Conservation (phyloP, 495 filamentous ascomycete species). For the Cudoniella acicularis region DNA sequence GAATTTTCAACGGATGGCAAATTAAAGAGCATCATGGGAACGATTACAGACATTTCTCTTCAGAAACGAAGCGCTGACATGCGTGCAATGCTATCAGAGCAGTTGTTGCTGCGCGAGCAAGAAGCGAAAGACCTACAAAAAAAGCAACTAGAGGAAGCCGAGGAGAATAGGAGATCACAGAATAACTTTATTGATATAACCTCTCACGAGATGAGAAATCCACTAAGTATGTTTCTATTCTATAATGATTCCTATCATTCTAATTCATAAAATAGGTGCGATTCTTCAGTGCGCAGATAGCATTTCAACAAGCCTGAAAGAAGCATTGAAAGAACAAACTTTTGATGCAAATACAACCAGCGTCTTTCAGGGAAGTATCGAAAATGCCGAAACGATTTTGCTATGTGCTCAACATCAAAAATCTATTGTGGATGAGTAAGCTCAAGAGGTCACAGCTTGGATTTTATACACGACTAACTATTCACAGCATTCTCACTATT, state of each 20-base stretch:
- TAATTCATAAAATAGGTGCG: conserved; percentile 53
- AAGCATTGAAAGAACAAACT: neutral
- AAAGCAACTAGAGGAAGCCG: conserved; percentile 55
- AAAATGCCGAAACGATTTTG: conserved; percentile 76
- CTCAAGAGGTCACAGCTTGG: neutral
- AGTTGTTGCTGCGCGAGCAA: conserved; percentile 34
- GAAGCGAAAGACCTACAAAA: conserved; percentile 53
- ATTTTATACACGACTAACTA: conserved; percentile 1
- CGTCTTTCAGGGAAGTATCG: conserved; percentile 52
- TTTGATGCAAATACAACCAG: conserved; percentile 6
- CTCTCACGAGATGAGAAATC: conserved; percentile 82
- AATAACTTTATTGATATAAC: conserved; percentile 90
- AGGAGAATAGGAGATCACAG: conserved; percentile 63
- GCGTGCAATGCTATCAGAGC: conserved; percentile 60
- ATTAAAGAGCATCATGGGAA: conserved; percentile 17
- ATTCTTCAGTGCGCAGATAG: conserved; percentile 74
- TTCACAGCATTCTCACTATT: conserved; percentile 58
- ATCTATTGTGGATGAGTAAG: conserved; percentile 56
- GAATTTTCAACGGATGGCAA: conserved; percentile 13
- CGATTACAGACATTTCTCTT: conserved; percentile 57
- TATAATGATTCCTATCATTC: too few species aligned
- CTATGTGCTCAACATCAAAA: conserved; percentile 81
- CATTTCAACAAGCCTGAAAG: conserved; percentile 8
- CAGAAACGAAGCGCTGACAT: conserved; percentile 61
- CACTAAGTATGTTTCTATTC: conserved; percentile 36